A percentile compares a stretch with the other conserved stretches of the same genome.
Evolutionary conservation across 768 basidiomycete species (phyloP).

Genomic region (Amanita subjunquillea): DNA sequence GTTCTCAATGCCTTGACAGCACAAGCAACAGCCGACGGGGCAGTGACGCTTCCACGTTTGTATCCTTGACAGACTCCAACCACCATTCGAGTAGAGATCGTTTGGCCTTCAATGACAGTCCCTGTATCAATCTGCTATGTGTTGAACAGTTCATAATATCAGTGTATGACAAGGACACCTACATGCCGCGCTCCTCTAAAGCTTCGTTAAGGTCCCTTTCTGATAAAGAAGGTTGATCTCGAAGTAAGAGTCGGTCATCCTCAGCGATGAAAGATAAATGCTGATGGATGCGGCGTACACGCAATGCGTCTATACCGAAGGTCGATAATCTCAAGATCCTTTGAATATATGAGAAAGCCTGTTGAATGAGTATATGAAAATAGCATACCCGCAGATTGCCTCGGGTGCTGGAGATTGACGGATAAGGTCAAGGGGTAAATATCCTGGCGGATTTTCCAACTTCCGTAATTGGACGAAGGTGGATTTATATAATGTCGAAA

Average conservation of each 20-base stretch:
- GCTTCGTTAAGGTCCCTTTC: conserved; percentile 51
- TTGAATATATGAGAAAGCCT: not conserved
- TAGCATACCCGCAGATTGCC: conserved; percentile 50
- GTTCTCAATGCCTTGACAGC: conserved; percentile 15
- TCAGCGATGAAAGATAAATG: conserved; percentile 37
- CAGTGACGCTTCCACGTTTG: conserved; percentile 25
- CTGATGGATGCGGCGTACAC: conserved; percentile 29
- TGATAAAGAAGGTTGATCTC: conserved; percentile 39
- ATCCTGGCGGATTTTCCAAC: conserved; percentile 21
- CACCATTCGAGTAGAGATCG: conserved; percentile 51
- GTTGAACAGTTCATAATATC: not conserved
- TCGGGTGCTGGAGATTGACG: conserved; percentile 20
- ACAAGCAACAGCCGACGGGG: conserved; percentile 44
- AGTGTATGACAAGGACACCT: conserved; percentile 17
- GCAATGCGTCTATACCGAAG: conserved; percentile 29
- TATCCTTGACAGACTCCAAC: conserved; percentile 38
- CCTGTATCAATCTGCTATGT: conserved; percentile 24
- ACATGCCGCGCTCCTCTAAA: conserved; percentile 74
- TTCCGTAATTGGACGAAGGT: conserved; percentile 24
- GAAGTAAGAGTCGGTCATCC: conserved; percentile 56
- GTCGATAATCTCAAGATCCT: conserved; percentile 34
- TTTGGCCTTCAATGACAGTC: conserved; percentile 30
- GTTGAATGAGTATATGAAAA: not conserved
- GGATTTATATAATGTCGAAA: conserved; percentile 24
- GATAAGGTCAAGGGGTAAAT: conserved; percentile 22